Conservation (phyloP, 495 filamentous ascomycete species). For the Aspergillus haitiensis region DNA sequence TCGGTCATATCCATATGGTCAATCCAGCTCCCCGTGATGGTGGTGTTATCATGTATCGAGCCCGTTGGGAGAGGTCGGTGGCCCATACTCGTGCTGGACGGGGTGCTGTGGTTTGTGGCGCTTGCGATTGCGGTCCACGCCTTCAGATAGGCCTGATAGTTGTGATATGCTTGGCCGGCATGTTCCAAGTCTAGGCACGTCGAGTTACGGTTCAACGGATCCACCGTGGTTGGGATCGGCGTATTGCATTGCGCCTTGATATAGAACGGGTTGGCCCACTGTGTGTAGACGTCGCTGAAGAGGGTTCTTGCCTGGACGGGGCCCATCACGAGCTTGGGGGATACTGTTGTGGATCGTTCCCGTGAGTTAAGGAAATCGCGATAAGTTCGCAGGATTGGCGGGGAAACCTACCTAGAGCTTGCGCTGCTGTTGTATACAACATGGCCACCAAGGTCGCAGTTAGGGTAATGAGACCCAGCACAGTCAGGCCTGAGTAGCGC, state of each 20-base stretch:
- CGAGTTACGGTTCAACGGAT: slow-evolving; percentile 32
- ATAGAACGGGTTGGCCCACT: slow-evolving; percentile 59
- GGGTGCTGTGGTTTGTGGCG: slow-evolving; percentile 33
- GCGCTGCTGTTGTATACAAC: slow-evolving; percentile 72
- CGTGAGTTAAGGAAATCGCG: too few relatives aligned
- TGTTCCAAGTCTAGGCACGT: slow-evolving; percentile 68
- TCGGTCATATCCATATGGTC: slow-evolving; percentile 46
- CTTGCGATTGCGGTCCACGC: slow-evolving; percentile 48
- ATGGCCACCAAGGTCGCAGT: slow-evolving; percentile 60
- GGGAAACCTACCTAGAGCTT: slow-evolving; percentile 53
- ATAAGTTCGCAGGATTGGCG: not conserved
- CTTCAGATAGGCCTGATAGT: slow-evolving; percentile 47
- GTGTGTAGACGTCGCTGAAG: slow-evolving; percentile 55
- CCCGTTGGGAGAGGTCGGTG: slow-evolving; percentile 54
- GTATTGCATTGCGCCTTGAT: slow-evolving; percentile 55
- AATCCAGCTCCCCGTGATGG: slow-evolving; percentile 62
- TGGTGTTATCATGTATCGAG: slow-evolving; percentile 65
- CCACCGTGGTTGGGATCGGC: slow-evolving; percentile 48
- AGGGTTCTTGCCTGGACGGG: slow-evolving; percentile 43
- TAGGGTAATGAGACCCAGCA: slow-evolving; percentile 59
- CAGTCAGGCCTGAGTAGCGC: slow-evolving; percentile 57
- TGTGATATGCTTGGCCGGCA: slow-evolving; percentile 59
- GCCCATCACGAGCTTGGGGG: slow-evolving; percentile 62
- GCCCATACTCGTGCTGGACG: slow-evolving; percentile 31
- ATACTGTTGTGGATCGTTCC: slow-evolving; percentile 39